These are phyloP conservation scores for Plasmodium knowlesi DNA, from an alignment of 169 alveolate genomes.

Conservation along the genomic window DNA sequence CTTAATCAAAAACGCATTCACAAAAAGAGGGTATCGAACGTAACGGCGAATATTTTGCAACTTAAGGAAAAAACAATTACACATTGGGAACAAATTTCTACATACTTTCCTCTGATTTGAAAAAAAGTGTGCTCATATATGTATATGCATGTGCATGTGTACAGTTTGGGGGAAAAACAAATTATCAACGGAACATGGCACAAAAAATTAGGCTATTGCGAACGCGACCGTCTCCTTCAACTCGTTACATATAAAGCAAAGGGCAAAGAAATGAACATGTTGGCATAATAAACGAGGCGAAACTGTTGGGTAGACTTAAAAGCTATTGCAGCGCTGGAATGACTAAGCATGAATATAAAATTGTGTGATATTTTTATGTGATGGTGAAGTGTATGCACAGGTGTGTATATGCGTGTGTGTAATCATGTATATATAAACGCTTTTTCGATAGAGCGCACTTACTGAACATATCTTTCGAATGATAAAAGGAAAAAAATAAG, in stretches of 20 bases:
- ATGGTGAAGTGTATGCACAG: constrained; percentile 3
- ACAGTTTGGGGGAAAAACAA: neutral
- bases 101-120: neutral
- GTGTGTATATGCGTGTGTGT: neutral
- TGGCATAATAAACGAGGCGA: neutral
- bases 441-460: neutral
- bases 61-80: neutral
- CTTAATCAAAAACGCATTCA: neutral
- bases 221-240: neutral
- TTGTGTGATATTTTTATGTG: neutral
- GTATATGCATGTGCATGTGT: constrained; percentile 2
- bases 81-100: neutral
- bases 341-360: neutral
- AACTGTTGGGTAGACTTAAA: neutral
- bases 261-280: neutral
- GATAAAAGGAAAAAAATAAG: neutral
- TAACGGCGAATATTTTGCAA: neutral
- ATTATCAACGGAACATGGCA: neutral
- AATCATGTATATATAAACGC: neutral
- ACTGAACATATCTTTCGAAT: neutral
- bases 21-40: neutral
- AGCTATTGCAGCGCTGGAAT: neutral
- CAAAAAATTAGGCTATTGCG: neutral
- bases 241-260: neutral
- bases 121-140: neutral